These are phyloP conservation scores for Borovskyia barvae DNA, from an alignment of 208 protist genomes.

Conservation along the genomic window DNA sequence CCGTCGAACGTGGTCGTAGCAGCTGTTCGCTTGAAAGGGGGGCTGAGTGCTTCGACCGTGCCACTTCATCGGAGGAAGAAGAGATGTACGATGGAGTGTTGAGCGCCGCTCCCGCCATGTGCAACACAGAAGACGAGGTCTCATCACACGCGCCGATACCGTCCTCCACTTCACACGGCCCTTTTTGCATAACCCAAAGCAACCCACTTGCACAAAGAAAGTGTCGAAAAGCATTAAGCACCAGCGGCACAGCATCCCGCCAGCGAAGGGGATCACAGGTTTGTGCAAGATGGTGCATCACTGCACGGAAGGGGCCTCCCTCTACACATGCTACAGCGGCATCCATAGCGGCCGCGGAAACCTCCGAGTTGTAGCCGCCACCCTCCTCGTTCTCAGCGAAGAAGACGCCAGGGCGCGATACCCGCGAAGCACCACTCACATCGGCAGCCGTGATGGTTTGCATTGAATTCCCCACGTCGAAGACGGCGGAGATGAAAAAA, in stretches of 20 bases:
- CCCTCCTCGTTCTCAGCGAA: too few relatives aligned
- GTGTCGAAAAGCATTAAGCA: conserved; percentile 9
- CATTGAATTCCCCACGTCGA: too few relatives aligned
- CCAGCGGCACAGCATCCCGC: conserved; percentile 9
- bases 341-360: not conserved
- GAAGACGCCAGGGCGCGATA: too few relatives aligned
- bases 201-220: conserved; percentile 11
- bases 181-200: conserved; percentile 8
- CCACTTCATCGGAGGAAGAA: too few relatives aligned
- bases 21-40: not conserved
- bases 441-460: too few relatives aligned
- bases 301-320: conserved; percentile 1
- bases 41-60: too few relatives aligned
- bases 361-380: not conserved
- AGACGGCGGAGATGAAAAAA: conserved; percentile 13
- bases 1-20: conserved; percentile 5
- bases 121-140: too few relatives aligned
- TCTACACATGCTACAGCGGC: not conserved
- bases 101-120: too few relatives aligned
- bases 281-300: conserved; percentile 1
- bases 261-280: conserved; percentile 19
- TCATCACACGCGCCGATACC: too few relatives aligned
- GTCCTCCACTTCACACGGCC: too few relatives aligned
- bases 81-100: too few relatives aligned
- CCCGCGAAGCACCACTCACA: too few relatives aligned